Conservation (phyloP, 805 yeast genomes). For the Ogataea henricii region DNA sequence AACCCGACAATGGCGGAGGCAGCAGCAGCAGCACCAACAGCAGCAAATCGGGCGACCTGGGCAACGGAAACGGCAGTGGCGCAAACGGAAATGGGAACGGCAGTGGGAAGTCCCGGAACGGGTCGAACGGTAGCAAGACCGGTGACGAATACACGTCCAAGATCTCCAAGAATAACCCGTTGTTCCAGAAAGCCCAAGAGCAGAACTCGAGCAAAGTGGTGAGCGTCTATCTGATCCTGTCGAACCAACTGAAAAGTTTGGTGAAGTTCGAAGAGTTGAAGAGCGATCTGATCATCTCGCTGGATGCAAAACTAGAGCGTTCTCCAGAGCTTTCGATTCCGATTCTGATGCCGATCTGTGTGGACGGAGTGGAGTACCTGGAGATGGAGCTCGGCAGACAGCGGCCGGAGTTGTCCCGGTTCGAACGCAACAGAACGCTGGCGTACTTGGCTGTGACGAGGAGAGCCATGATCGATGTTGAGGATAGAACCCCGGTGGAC, state of each 20-base stretch:
- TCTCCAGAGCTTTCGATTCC: conserved; percentile 35
- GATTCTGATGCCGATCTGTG: conserved; percentile 45
- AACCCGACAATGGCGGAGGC: conserved; percentile 1
- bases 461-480: conserved; percentile 17
- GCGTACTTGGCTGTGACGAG: conserved; percentile 24
- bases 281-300: conserved; percentile 48
- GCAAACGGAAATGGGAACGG: too few species aligned
- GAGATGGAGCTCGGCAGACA: conserved; percentile 22
- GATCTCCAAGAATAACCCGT: conserved; percentile 35
- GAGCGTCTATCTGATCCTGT: conserved; percentile 45
- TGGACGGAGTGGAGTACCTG: conserved; percentile 48
- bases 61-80: too few species aligned
- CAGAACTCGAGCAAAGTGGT: conserved; percentile 25
- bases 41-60: not conserved
- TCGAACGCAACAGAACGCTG: conserved; percentile 19
- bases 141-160: conserved; percentile 36
- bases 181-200: conserved; percentile 19
- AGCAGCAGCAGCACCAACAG: not conserved
- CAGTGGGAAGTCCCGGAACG: not conserved
- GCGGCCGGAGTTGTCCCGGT: conserved; percentile 8
- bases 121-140: conserved; percentile 6
- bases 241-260: conserved; percentile 44
- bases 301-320: conserved; percentile 42
- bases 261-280: conserved; percentile 36
- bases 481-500: conserved; percentile 19